Base-by-base conservation (phyloP, 2,329 filamentous ascomycete species). In the Samsoniella hepiali region DNA sequence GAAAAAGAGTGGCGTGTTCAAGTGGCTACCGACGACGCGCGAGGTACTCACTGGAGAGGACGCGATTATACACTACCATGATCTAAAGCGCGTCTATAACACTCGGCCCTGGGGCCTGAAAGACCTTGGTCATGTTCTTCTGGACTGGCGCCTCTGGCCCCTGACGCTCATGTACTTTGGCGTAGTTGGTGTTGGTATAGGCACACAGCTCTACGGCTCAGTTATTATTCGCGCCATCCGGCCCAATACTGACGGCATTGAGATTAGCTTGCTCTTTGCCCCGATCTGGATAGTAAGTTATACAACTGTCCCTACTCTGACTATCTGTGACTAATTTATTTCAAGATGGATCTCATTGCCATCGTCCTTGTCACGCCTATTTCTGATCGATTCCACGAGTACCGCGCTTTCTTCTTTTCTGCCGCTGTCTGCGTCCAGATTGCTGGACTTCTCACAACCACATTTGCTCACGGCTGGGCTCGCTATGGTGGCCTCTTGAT, bases 141-240 rank as follows among this genome's bases (percentile, higher is more conserved):
- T 90, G 42, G 93, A 97, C 75, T 96, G 92, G 93, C 86, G 92
- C 3, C 81, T 96, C 22, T 97, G 91, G 90, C 93, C 93, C 1
- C 76, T 97, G 68, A 83, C 89, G 1, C 72, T 96, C 60, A 97
- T 97, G 93, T 97, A 97, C 77, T 96, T 97, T 77, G 93, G 93
- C 27, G 93, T 97, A 3, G 93, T 97, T 1, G 93, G 93, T 29
- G 93, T 96, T 3, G 93, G 93, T 9, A 96, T 96, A 66, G 93
- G 92, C 51, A 93, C 91, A 0, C 92, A 96, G 76, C 86, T 91
- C 54, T 97, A 97, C 72, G 91, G 90, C 38, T 94, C 89, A 3
- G 86, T 96, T 67, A 96, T 97, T 69, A 95, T 97, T 70, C 82
- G 85, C 17, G 85, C 87, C 10, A 95, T 95, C 71, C 87, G 93